Evolutionary conservation across 2,329 filamentous ascomycete genomes (phyloP).

Genomic region (Septoria linicola): DNA sequence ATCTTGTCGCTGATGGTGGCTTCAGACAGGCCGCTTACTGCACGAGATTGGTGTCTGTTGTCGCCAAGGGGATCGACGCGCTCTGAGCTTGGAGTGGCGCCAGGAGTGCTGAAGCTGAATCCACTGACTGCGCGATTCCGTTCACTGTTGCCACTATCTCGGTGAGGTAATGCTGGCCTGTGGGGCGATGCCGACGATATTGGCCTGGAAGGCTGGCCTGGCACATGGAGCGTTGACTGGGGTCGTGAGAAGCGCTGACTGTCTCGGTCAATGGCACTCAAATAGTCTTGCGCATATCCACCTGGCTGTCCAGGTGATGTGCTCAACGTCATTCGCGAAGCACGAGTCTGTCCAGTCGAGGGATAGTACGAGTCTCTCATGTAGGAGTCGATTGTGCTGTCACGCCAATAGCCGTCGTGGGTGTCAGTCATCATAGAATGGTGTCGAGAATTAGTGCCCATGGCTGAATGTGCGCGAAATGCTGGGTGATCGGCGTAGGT

Average conservation of each 20-base stretch:
- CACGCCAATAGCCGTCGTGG: conserved; percentile 27
- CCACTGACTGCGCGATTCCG: conserved; percentile 28
- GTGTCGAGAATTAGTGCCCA: conserved; percentile 24
- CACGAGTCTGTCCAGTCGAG: background rate
- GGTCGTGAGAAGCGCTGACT: conserved; percentile 13
- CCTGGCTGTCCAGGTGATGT: conserved; percentile 3
- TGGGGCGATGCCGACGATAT: conserved; percentile 22
- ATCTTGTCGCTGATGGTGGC: background rate
- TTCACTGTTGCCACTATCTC: conserved; percentile 31
- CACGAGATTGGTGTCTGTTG: background rate
- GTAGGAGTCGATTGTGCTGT: conserved; percentile 29
- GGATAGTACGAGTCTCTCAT: conserved; percentile 24
- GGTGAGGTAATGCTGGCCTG: conserved; percentile 22
- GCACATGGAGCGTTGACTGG: conserved; percentile 8
- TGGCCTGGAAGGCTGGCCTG: conserved; percentile 14
- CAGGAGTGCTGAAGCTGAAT: conserved; percentile 24
- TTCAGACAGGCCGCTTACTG: background rate
- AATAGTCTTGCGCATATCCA: conserved; percentile 3
- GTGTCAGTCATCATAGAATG: conserved; percentile 16
- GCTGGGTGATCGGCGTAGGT: conserved; percentile 36
- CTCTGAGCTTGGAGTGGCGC: conserved; percentile 3
- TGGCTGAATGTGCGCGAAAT: conserved; percentile 31
- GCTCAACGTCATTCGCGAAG: conserved; percentile 2
- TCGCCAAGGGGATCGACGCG: conserved; percentile 4
- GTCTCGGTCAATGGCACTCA: conserved; percentile 14